Conservation (phyloP, 2,329 filamentous ascomycete genomes). For the Xylaria digitata region DNA sequence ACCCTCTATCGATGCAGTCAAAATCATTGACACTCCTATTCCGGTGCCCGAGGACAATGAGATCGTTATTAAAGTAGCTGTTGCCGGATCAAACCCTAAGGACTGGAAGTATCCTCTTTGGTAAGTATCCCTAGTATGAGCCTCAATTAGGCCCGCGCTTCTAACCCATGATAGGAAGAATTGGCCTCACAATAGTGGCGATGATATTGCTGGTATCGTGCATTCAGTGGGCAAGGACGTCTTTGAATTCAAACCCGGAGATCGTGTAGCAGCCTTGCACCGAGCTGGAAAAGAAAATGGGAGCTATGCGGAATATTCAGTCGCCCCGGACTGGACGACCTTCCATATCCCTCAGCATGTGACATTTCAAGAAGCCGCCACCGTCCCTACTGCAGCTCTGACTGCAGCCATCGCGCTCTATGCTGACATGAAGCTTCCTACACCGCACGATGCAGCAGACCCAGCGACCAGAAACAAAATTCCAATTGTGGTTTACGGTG, state of each 20-base stretch:
- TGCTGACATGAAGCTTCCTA: slow-evolving; percentile 52
- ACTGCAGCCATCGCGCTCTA: slow-evolving; percentile 57
- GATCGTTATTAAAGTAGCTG: slow-evolving; percentile 54
- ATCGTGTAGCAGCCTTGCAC: slow-evolving; percentile 67
- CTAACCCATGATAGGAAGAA: slow-evolving; percentile 37
- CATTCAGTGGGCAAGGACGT: slow-evolving; percentile 62
- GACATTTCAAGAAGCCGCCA: slow-evolving; percentile 56
- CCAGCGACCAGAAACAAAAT: slow-evolving; percentile 9
- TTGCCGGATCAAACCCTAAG: slow-evolving; percentile 56
- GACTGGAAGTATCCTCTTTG: slow-evolving; percentile 51
- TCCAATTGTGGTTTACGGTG: slow-evolving; percentile 38
- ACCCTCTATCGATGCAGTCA: slow-evolving; percentile 49
- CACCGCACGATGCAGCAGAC: slow-evolving; percentile 45
- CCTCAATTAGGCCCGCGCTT: slow-evolving; percentile 34
- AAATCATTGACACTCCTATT: slow-evolving; percentile 52
- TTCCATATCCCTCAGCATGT: slow-evolving; percentile 55
- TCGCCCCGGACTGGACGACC: slow-evolving; percentile 55
- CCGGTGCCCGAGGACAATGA: slow-evolving; percentile 49
- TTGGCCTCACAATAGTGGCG: slow-evolving; percentile 53
- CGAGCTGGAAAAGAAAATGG: slow-evolving; percentile 52
- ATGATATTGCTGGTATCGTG: slow-evolving; percentile 60
- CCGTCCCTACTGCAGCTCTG: slow-evolving; percentile 58
- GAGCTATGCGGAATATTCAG: slow-evolving; percentile 57
- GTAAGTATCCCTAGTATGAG: slow-evolving; percentile 13
- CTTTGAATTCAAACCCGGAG: slow-evolving; percentile 60